Conservation (phyloP, 495 filamentous ascomycete species). For the Coniosporium apollinis region DNA sequence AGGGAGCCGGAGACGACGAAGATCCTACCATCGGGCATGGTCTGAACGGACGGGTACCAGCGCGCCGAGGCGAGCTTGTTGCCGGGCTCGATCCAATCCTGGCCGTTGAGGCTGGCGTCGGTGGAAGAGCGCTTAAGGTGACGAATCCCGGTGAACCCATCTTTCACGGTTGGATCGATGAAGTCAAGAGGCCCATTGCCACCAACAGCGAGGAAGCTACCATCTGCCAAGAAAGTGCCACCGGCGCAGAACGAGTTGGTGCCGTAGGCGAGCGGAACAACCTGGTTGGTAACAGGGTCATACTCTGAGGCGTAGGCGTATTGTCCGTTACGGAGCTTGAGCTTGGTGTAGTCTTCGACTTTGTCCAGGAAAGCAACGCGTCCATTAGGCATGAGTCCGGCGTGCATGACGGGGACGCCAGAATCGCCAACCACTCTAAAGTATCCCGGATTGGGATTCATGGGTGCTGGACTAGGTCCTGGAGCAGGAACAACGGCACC, state of each 20-base stretch:
- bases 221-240: conserved; percentile 42
- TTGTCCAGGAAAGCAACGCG: conserved; percentile 46
- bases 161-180: conserved; percentile 38
- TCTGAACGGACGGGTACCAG: conserved; percentile 46
- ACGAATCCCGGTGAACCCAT: conserved; percentile 42
- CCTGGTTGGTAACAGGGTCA: conserved; percentile 32
- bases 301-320: conserved; percentile 46
- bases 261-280: conserved; percentile 32
- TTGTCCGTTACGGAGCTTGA: conserved; percentile 35
- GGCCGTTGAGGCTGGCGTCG: conserved; percentile 32
- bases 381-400: conserved; percentile 42
- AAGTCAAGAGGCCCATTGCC: conserved; percentile 39
- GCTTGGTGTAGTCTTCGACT: conserved; percentile 42
- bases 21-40: conserved; percentile 34
- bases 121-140: conserved; percentile 32
- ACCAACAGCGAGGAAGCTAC: conserved; percentile 35
- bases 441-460: conserved; percentile 24
- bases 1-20: conserved; percentile 46
- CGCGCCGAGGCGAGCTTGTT: conserved; percentile 35
- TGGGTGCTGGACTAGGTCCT: conserved; percentile 18
- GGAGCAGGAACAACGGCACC: conserved; percentile 15
- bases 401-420: conserved; percentile 49
- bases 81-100: conserved; percentile 38
- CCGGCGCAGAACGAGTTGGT: conserved; percentile 50
- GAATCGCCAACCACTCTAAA: conserved; percentile 35